These are phyloP conservation scores for Allantophomopsis lycopodina DNA, from an alignment of 2,329 filamentous ascomycete genomes.

Conservation along the genomic window DNA sequence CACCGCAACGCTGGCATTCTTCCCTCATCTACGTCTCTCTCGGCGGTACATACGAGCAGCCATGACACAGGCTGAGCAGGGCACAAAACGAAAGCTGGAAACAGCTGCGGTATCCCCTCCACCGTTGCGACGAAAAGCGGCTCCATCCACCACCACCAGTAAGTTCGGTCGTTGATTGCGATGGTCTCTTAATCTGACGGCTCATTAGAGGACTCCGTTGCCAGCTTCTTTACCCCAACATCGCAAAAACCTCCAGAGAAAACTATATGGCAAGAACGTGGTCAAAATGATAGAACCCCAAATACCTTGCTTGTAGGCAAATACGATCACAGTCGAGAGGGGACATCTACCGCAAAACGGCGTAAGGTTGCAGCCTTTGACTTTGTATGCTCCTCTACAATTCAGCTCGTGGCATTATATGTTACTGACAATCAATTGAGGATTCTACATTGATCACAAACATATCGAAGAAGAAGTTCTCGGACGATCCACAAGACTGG, in stretches of 20 bases:
- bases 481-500: slow-evolving; percentile 65
- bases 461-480: slow-evolving; percentile 68
- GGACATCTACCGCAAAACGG: slow-evolving; percentile 19
- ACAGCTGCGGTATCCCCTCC: slow-evolving; percentile 16
- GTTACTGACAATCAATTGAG: slow-evolving; percentile 22
- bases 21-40: no score
- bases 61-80: slow-evolving; percentile 10
- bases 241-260: slow-evolving; percentile 75
- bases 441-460: slow-evolving; percentile 81
- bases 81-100: slow-evolving; percentile 13
- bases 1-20: no score
- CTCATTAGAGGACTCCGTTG: slow-evolving; percentile 48
- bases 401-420: background rate
- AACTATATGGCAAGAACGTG: slow-evolving; percentile 56
- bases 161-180: slow-evolving; percentile 1
- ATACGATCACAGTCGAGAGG: slow-evolving; percentile 29
- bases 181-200: background rate
- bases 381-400: slow-evolving; percentile 27
- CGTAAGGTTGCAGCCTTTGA: slow-evolving; percentile 62
- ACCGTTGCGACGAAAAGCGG: slow-evolving; percentile 18
- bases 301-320: slow-evolving; percentile 62
- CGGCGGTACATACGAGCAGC: slow-evolving; percentile 1
- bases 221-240: slow-evolving; percentile 76
- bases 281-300: slow-evolving; percentile 31
- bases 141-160: slow-evolving; percentile 19